Conservation (phyloP, 768 basidiomycete genomes). For the Termitomyces sp. region DNA sequence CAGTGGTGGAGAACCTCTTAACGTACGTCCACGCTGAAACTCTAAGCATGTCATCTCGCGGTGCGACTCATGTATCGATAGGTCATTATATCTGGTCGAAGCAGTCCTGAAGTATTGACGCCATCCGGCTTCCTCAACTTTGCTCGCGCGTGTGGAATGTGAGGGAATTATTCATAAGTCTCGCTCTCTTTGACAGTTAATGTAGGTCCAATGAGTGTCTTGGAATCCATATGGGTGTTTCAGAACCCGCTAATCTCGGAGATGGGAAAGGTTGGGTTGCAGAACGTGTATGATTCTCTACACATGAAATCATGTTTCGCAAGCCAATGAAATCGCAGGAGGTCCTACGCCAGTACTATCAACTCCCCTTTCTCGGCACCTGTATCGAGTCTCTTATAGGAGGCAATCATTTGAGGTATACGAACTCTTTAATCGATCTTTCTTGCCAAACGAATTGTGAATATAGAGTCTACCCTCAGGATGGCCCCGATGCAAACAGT, state of each 20-base stretch:
- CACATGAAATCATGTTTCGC: background rate
- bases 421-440: background rate
- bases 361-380: constrained; percentile 59
- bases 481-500: constrained; percentile 18
- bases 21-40: constrained; percentile 19
- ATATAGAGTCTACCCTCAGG: constrained; percentile 15
- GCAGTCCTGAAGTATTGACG: constrained; percentile 42
- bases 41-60: background rate
- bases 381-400: constrained; percentile 66
- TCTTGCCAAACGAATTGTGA: background rate
- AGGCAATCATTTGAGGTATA: constrained; percentile 61
- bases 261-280: constrained; percentile 57
- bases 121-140: constrained; percentile 42
- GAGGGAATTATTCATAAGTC: constrained; percentile 10
- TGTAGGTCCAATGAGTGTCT: constrained; percentile 52
- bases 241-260: constrained; percentile 61
- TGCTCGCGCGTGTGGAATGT: constrained; percentile 52
- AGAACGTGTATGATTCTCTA: constrained; percentile 18
- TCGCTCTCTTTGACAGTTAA: background rate
- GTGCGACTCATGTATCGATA: constrained; percentile 13
- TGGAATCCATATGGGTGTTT: constrained; percentile 50
- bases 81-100: constrained; percentile 53
- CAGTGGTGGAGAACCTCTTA: constrained; percentile 20
- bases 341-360: constrained; percentile 64
- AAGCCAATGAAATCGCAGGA: constrained; percentile 36